Evolutionary conservation across 1,284 basidiomycete species (phyloP).

Genomic region (Ganoderma multipileum): DNA sequence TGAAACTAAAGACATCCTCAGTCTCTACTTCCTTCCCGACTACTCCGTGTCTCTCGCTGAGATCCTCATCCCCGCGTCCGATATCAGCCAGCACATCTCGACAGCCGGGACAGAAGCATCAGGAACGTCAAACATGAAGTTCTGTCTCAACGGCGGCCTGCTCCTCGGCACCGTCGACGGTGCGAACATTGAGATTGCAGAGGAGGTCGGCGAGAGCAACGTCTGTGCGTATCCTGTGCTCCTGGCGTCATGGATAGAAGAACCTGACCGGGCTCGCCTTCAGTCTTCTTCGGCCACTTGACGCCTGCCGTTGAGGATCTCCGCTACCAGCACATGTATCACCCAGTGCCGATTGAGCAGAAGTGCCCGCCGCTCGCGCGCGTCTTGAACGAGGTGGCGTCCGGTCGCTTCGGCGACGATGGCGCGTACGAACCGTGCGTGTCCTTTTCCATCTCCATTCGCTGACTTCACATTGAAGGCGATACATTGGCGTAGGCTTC

Average conservation of each 20-base stretch:
- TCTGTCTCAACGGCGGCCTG: constrained; percentile 88
- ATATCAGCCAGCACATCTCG: constrained; percentile 93
- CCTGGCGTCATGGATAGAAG: constrained; percentile 8
- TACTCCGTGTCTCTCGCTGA: constrained; percentile 92
- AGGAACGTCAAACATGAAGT: constrained; percentile 94
- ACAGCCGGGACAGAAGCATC: constrained; percentile 94
- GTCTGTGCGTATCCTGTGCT: constrained; percentile 57
- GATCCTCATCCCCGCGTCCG: constrained; percentile 89
- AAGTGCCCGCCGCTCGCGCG: constrained; percentile 81
- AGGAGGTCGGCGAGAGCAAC: constrained; percentile 82
- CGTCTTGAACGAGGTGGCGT: constrained; percentile 76
- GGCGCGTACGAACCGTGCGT: constrained; percentile 80
- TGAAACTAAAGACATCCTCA: constrained; percentile 84
- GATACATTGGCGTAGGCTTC: constrained; percentile 48
- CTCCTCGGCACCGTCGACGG: constrained; percentile 85
- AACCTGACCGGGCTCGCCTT: neutral
- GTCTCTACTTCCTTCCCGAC: constrained; percentile 87
- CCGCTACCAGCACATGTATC: constrained; percentile 84
- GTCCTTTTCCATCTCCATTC: constrained; percentile 15
- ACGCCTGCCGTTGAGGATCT: constrained; percentile 85
- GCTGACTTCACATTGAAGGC: neutral
- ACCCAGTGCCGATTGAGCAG: constrained; percentile 79
- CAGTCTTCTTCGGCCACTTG: constrained; percentile 86
- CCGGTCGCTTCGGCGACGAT: constrained; percentile 80
- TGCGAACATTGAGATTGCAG: constrained; percentile 94